Base-by-base conservation (phyloP, 2,329 filamentous ascomycete genomes). In the Neonectria punicea region DNA sequence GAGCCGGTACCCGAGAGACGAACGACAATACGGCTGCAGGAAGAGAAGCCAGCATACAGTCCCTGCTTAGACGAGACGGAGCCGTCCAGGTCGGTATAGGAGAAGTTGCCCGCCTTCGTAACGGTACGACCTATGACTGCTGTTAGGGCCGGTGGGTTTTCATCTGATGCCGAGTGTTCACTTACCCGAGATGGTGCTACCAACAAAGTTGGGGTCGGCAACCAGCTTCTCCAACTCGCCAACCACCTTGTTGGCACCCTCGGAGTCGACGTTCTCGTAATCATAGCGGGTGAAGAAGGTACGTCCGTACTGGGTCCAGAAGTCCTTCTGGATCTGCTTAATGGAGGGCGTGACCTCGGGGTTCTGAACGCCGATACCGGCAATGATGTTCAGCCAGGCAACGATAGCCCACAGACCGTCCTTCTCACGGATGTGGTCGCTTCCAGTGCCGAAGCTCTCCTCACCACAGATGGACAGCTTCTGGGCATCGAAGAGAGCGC, bases 231-330 rank as follows among this genome's bases (percentile, higher is more conserved):
- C 87, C 76, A 99, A 86, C 75, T 93, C 90, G 61, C 89, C 90
- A 50, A 97, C 92, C 64, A 99, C 90, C 84, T 97, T 95, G 84
- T 92, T 92, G 68, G 96, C 96, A 44, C 93, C 94, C 9, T 95
- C 93, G 51, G 90, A 92, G 83, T 97, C 94, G 70, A 97, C 94
- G 73, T 97, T 89, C 83, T 99, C 96, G 83, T 97, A 99, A 83
- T 99, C 96, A 82, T 98, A 98, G 69, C 96, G 93, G 47, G 96
- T 99, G 88, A 99, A 99, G 87, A 98, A 99, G 34, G 94, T 98
- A 65, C 96, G 94, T 76, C 96, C 96, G 80, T 99, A 99, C 62
- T 89, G 93, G 76, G 89, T 88, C 96, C 96, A 99, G 88, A 99
- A 98, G 79, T 98, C 93, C 75, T 93, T 90, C 84, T 99, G 96